These are phyloP conservation scores for Scheffersomyces cryptocercus DNA, from an alignment of 1,139 yeast species.

Conservation along the genomic window DNA sequence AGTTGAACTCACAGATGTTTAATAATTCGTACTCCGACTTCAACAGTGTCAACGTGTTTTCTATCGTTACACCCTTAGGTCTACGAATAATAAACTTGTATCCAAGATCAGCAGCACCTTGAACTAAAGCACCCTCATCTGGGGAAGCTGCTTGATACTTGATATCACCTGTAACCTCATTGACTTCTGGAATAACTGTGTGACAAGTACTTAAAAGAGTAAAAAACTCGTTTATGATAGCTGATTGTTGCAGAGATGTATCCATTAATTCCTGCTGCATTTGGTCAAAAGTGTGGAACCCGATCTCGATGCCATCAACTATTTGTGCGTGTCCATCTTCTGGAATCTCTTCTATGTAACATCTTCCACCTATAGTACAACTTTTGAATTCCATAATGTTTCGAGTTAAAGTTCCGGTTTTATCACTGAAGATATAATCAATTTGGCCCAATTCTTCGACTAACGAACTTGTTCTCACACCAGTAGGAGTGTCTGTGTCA, in stretches of 20 bases:
- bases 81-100: conserved; percentile 81
- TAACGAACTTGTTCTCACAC: conserved; percentile 89
- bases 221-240: conserved; percentile 77
- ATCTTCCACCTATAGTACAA: conserved; percentile 91
- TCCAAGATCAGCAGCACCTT: conserved; percentile 91
- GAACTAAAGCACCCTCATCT: conserved; percentile 97
- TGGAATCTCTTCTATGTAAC: conserved; percentile 87
- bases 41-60: conserved; percentile 41
- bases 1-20: conserved; percentile 93
- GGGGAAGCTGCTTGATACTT: conserved; percentile 99
- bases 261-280: conserved; percentile 53
- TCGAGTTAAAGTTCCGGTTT: conserved; percentile 93
- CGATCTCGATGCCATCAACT: conserved; percentile 78
- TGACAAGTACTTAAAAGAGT: conserved; percentile 90
- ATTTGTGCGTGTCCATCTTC: conserved; percentile 80
- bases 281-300: conserved; percentile 73
- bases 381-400: conserved; percentile 95
- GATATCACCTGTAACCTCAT: conserved; percentile 57
- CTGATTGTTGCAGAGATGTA: conserved; percentile 49
- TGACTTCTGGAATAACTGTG: conserved; percentile 92
- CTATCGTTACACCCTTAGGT: conserved; percentile 79
- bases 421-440: conserved; percentile 92
- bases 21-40: conserved; percentile 65
- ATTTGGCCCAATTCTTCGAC: conserved; percentile 97
- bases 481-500: conserved; percentile 88